A percentile compares a stretch with the other conserved stretches of the same genome.
phyloP scores from a whole-genome alignment of 2,329 filamentous ascomycete species.

The Trichoderma koningii region DNA sequence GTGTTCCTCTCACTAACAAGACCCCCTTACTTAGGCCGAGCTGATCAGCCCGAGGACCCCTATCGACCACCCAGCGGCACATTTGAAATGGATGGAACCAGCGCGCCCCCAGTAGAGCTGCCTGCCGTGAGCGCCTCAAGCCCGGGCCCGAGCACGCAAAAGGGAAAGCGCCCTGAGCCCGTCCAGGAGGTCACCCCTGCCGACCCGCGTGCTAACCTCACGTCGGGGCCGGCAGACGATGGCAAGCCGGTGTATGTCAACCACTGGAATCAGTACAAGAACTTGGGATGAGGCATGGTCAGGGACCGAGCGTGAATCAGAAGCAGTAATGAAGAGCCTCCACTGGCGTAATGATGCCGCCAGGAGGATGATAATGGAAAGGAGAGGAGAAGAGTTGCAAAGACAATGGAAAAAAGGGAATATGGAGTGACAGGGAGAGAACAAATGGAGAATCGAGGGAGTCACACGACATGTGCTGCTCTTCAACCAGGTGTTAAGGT shows the following conservation, averaged over 20 bases:
- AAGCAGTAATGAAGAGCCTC: not conserved
- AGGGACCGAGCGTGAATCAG: not conserved
- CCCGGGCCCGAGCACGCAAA: slow-evolving; percentile 3
- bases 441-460: not conserved
- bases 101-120: slow-evolving; percentile 39
- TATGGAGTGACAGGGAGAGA: too few relatives aligned
- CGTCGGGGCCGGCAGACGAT: slow-evolving; percentile 36
- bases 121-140: slow-evolving; percentile 34
- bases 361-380: not conserved
- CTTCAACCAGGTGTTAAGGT: not conserved
- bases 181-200: slow-evolving; percentile 28
- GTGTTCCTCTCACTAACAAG: not conserved
- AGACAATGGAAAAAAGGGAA: not conserved
- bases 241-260: slow-evolving; percentile 41
- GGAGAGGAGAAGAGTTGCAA: not conserved
- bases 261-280: slow-evolving; percentile 42
- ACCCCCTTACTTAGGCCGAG: slow-evolving; percentile 36
- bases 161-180: slow-evolving; percentile 15
- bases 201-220: slow-evolving; percentile 43
- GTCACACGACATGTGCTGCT: not conserved
- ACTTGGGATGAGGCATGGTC: not conserved
- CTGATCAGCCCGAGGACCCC: slow-evolving; percentile 37
- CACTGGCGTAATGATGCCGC: not conserved
- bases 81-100: slow-evolving; percentile 45
- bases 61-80: slow-evolving; percentile 35